A percentile compares a stretch with the other conserved stretches of the same genome.
These are phyloP conservation scores for Leccinum rimulosum DNA, from an alignment of 768 basidiomycete species.

Conservation along the genomic window DNA sequence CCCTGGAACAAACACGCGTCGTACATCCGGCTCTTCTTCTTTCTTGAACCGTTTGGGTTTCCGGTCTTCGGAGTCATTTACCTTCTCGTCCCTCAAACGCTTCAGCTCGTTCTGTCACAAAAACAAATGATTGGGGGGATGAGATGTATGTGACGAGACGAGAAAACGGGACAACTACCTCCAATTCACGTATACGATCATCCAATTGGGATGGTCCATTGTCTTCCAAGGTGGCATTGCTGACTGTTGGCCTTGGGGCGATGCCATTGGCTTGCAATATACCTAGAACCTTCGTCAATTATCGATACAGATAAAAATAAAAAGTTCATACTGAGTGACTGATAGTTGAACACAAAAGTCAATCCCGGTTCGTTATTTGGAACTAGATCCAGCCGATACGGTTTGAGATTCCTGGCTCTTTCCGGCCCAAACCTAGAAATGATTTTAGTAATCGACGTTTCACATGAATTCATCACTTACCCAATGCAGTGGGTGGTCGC, in stretches of 20 bases:
- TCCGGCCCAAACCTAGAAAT: background rate
- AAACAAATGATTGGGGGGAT: background rate
- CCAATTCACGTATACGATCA: conserved; percentile 1
- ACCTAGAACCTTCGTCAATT: background rate
- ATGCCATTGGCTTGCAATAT: background rate
- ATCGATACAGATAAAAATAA: background rate
- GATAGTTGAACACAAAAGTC: background rate
- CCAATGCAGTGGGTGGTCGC: background rate
- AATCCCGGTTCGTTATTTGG: background rate
- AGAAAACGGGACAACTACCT: background rate
- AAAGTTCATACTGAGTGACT: background rate
- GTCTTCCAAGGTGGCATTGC: background rate
- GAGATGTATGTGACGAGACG: background rate
- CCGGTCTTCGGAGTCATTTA: background rate
- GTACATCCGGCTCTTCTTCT: conserved; percentile 1
- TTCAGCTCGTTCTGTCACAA: conserved; percentile 12
- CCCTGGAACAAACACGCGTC: background rate
- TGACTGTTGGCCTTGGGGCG: background rate
- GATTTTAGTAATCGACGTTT: background rate
- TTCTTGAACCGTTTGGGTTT: conserved; percentile 19
- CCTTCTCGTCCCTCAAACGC: conserved; percentile 12
- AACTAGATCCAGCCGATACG: background rate
- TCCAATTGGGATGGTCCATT: background rate
- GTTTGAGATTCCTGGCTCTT: background rate
- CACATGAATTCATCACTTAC: background rate